These are phyloP conservation scores for Harrya chromipes DNA, from an alignment of 768 basidiomycete species.

Conservation along the genomic window DNA sequence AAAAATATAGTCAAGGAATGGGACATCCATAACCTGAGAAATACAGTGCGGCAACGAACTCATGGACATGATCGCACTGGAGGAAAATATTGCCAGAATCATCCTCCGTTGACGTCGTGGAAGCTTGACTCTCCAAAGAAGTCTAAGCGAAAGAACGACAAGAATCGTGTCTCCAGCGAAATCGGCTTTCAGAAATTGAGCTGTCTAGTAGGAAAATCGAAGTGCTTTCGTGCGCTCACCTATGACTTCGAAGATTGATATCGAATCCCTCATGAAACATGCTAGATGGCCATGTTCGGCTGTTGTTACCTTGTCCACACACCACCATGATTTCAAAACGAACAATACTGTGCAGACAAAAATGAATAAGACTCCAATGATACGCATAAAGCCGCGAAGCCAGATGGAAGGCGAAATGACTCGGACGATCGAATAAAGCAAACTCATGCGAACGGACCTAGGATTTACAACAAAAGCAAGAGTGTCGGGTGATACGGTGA, in stretches of 20 bases:
- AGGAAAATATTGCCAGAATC: constrained; percentile 11
- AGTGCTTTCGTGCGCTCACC: not conserved
- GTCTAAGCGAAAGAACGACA: constrained; percentile 4
- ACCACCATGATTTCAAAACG: not conserved
- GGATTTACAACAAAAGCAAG: not conserved
- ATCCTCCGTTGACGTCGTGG: constrained; percentile 11
- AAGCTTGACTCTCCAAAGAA: constrained; percentile 17
- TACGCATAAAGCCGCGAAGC: not conserved
- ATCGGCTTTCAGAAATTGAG: not conserved
- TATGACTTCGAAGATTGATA: constrained; percentile 4
- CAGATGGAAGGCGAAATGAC: constrained; percentile 2
- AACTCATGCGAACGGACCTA: constrained; percentile 11
- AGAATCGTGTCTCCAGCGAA: constrained; percentile 2
- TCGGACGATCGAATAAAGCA: constrained; percentile 14
- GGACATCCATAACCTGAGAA: not conserved
- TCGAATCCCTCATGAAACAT: not conserved
- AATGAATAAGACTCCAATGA: constrained; percentile 3
- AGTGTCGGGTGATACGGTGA: not conserved
- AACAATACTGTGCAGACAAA: constrained; percentile 1
- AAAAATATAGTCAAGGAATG: not conserved
- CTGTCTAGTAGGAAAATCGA: too few relatives aligned
- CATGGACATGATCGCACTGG: constrained; percentile 10
- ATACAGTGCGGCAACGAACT: constrained; percentile 9
- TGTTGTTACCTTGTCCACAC: not conserved
- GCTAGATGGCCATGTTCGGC: too few relatives aligned